Evolutionary conservation across 441 rosid species (phyloP).

Genomic region (Gossypium aridum): DNA sequence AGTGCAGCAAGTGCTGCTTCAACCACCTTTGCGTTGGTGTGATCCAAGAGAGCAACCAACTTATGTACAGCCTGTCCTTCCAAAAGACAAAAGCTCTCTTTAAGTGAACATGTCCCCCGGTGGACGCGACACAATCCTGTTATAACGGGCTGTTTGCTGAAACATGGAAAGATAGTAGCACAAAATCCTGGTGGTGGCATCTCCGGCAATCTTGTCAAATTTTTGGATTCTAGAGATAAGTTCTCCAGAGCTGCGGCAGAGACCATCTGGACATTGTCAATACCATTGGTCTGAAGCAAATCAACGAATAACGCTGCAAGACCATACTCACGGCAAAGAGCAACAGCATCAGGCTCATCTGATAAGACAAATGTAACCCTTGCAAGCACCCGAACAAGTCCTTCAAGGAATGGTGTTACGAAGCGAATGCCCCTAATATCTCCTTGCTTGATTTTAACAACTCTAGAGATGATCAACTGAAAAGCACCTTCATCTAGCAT

Average conservation of each 20-base stretch:
- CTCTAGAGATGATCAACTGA: constrained; percentile 42
- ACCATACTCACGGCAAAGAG: constrained; percentile 61
- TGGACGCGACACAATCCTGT: constrained; percentile 80
- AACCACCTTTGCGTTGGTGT: constrained; percentile 72
- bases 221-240: constrained; percentile 64
- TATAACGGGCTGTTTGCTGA: constrained; percentile 56
- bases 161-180: constrained; percentile 62
- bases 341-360: constrained; percentile 53
- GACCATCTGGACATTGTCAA: constrained; percentile 74
- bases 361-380: constrained; percentile 74
- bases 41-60: constrained; percentile 79
- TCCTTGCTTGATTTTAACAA: constrained; percentile 65
- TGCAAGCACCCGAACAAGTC: constrained; percentile 77
- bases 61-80: constrained; percentile 87
- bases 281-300: constrained; percentile 74
- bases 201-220: constrained; percentile 62
- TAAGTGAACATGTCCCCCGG: constrained; percentile 68
- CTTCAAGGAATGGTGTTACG: constrained; percentile 70
- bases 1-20: constrained; percentile 91
- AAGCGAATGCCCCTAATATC: constrained; percentile 71
- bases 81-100: constrained; percentile 71
- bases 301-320: constrained; percentile 62
- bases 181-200: constrained; percentile 55
- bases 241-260: constrained; percentile 93
- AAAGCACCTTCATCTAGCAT: constrained; percentile 74